A percentile compares a stretch with the other conserved stretches of the same genome.
phyloP scores from a whole-genome alignment of 345 rosid genomes.

The Ceriops zippeliana region DNA sequence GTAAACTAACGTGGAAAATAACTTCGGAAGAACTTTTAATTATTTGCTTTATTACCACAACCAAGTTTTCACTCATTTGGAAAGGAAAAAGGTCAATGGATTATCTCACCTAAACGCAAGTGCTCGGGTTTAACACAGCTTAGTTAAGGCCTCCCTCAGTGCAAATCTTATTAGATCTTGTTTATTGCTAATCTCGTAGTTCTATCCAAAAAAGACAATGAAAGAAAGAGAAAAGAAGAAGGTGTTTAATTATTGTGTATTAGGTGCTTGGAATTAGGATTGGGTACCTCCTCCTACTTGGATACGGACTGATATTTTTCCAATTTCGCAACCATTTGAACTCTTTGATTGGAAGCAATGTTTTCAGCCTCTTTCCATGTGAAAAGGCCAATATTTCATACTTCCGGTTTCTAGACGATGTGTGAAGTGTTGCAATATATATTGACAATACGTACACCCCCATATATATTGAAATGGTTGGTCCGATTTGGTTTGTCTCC shows the following conservation, averaged over 20 bases:
- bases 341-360: conserved; percentile 7
- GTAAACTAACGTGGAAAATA: not conserved
- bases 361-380: conserved; percentile 7
- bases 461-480: not conserved
- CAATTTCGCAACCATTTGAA: not conserved
- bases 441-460: too few relatives aligned
- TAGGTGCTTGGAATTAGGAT: not conserved
- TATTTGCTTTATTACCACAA: not conserved
- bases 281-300: not conserved
- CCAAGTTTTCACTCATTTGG: not conserved
- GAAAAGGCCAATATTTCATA: not conserved
- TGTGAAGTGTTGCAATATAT: not conserved
- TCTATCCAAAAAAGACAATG: too few relatives aligned
- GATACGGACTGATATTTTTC: too few relatives aligned
- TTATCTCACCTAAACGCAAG: not conserved
- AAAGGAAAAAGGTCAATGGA: not conserved
- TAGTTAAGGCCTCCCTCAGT: conserved; percentile 7
- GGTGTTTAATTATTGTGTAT: not conserved
- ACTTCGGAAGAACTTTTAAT: not conserved
- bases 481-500: not conserved
- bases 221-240: too few relatives aligned
- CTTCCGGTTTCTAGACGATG: not conserved
- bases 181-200: not conserved
- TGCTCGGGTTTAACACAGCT: conserved; percentile 4
- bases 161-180: not conserved